Evolutionary conservation across 768 basidiomycete species (phyloP).

Genomic region (Crassisporium funariophilum): DNA sequence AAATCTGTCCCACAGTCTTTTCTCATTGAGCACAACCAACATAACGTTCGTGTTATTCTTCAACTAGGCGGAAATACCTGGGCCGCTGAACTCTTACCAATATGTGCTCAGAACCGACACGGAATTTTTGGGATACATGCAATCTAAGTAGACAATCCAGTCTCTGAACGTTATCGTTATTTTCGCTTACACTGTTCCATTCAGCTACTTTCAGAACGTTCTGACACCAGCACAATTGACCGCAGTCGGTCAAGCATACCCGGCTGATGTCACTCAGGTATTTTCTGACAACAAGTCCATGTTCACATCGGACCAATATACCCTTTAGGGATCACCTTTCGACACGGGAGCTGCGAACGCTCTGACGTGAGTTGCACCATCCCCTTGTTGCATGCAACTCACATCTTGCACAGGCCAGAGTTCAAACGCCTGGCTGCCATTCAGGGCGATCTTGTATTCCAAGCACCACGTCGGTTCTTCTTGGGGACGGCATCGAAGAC

Average conservation of each 20-base stretch:
- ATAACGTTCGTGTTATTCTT: conserved; percentile 9
- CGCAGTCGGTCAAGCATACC: conserved; percentile 13
- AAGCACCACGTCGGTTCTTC: conserved; percentile 38
- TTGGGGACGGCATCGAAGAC: conserved; percentile 24
- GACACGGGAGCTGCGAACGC: conserved; percentile 25
- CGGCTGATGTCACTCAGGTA: conserved; percentile 15
- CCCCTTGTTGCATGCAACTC: neutral
- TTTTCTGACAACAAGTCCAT: neutral
- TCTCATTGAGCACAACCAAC: conserved; percentile 13
- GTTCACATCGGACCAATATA: neutral
- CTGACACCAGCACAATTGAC: conserved; percentile 7
- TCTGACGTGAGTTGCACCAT: conserved; percentile 16
- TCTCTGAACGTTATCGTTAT: no score
- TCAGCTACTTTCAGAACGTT: conserved; percentile 10
- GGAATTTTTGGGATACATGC: conserved; percentile 20
- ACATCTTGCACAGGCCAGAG: conserved; percentile 30
- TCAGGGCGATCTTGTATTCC: conserved; percentile 39
- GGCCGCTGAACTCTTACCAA: neutral
- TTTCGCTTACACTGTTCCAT: no score
- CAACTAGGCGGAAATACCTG: neutral
- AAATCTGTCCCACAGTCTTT: conserved; percentile 11
- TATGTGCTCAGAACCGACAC: conserved; percentile 15
- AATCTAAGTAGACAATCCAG: conserved; percentile 17
- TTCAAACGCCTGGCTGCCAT: conserved; percentile 43
- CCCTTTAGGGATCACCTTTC: conserved; percentile 25